Percentiles rank a stretch among this genome's conserved stretches.
Conservation (phyloP, 768 basidiomycete species). For the Aureoboletus auriporus region DNA sequence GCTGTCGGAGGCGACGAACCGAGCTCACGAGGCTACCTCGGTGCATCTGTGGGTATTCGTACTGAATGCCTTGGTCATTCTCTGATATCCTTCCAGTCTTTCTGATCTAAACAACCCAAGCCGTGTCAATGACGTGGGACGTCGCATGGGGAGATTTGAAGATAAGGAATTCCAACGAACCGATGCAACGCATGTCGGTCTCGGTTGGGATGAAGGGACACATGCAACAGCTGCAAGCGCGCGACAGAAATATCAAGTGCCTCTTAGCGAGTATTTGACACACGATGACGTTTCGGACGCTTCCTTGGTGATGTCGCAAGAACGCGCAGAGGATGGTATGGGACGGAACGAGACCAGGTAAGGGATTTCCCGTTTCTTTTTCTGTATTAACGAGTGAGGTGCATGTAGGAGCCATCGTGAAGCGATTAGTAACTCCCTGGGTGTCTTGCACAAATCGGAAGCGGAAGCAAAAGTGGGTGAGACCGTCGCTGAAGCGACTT, state of each 20-base stretch:
- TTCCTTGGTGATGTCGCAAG: neutral
- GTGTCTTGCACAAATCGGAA: neutral
- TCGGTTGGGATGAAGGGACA: constrained; percentile 2
- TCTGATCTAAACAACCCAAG: neutral
- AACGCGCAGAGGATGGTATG: neutral
- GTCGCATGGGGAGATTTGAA: neutral
- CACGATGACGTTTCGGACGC: neutral
- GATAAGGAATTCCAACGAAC: neutral
- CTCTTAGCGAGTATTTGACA: constrained; percentile 12
- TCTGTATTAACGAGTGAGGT: neutral
- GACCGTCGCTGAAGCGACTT: neutral
- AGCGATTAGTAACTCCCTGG: neutral
- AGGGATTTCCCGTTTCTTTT: neutral
- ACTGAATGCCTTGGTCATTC: neutral
- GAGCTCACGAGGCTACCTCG: neutral
- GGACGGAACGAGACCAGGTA: constrained; percentile 4
- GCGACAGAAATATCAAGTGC: constrained; percentile 13
- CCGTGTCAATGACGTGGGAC: neutral
- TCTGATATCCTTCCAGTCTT: constrained; percentile 7
- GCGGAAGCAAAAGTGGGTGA: neutral
- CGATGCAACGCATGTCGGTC: neutral
- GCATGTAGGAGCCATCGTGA: neutral
- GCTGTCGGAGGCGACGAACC: neutral
- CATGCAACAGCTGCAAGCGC: neutral
- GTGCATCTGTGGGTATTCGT: constrained; percentile 4